Evolutionary conservation across 345 rosid genomes (phyloP), one percentile per base, ranked within the genome.

Genomic region (Limnanthes douglasii): DNA sequence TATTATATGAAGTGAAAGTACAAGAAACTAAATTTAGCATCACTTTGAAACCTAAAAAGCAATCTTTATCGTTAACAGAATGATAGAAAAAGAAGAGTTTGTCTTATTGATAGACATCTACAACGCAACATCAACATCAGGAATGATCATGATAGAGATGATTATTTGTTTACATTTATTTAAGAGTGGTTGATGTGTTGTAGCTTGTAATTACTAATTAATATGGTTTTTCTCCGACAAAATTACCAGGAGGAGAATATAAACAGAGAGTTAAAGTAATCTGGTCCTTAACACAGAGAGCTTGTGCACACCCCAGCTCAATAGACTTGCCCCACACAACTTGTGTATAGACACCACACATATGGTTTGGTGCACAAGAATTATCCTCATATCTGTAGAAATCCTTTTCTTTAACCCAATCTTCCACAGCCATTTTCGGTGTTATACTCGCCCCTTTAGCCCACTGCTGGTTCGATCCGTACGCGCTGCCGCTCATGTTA

Each of bases 241-340:
- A 3, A 41, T 82, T 86, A 0, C 97, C 97, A 6, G 94, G 94
- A 29, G 97, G 97, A 51, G 72, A 52, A 28, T 78, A 81, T 41
- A 78, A 75, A 46, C 97, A 86, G 8, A 86, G 45, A 6, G 96
- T 81, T 37, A 81, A 48, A 41, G 63, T 69, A 8, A 68, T 54
- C 44, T 53, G 56, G 16, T 59, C 70, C 26, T 69, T 64, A 0
- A 31, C 21, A 41, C 96, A 81, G 23, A 52, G 48, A 27, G 68
- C 84, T 39, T 78, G 78, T 1, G 71, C 75, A 41, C 97, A 86
- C 0, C 97, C 94, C 27, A 81, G 18, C 46, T 68, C 85, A 43
- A 37, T 15, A 2, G 86, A 72, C 39, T 73, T 68, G 40, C 57
- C 69, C 97, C 93, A 82, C 24, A 86, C 93, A 17, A 82, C 93